Base-by-base conservation (phyloP, 2,329 filamentous ascomycete species). In the Thermothelomyces thermophilus region DNA sequence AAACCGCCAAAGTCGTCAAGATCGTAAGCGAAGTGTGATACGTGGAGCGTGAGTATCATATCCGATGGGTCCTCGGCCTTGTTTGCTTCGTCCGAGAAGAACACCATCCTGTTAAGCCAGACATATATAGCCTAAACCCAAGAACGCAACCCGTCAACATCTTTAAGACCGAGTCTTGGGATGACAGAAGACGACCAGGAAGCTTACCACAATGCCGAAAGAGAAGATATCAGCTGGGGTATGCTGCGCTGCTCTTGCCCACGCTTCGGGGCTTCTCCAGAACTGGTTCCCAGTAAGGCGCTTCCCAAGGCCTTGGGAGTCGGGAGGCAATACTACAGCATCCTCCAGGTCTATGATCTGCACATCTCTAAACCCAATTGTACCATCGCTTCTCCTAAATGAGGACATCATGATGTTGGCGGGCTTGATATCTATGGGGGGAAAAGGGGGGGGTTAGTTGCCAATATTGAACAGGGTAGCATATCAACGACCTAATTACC, bases 231-330 rank as follows among this genome's bases (percentile, higher is more conserved):
- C 44, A 11, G 49, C 6, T 33, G 49, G 49, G 26, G 49, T 51
- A 30, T 47, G 17, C 33, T 51, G 40, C 9, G 17, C 40, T 28
- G 20, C 43, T 30, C 39, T 39, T 26, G 49, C 49, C 49, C 49
- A 51, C 19, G 43, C 49, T 40, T 51, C 43, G 24, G 43, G 49
- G 40, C 49, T 51, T 20, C 49, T 47, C 49, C 39, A 51, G 16
- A 51, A 47, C 24, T 51, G 44, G 49, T 51, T 51, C 13, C 48
- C 48, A 9, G 48, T 36, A 20, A 50, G 37, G 24, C 36, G 36
- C 22, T 50, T 46, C 24, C 31, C 26, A 17, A 51, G 49, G 39
- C 49, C 49, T 7, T 10, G 24, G 24, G 44, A 41, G 17, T 26
- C 26, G 24, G 43, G 43, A 19, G 49, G 43, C 13, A 44, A 33